Evolutionary conservation across 2,329 filamentous ascomycete genomes (phyloP).

Genomic region (Alternaria tenuissima): DNA sequence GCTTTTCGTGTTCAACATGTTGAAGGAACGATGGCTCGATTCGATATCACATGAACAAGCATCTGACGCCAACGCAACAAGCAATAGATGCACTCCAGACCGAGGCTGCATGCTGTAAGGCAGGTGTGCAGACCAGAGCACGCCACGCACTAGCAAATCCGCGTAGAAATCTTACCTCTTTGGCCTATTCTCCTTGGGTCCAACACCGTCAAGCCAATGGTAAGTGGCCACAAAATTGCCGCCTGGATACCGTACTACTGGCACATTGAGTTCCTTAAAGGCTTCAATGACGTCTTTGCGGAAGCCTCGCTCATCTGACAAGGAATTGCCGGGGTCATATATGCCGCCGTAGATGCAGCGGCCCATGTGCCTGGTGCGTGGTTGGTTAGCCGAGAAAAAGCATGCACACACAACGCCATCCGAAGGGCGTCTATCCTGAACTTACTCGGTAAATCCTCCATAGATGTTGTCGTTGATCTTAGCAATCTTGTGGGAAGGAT

Average conservation of each 20-base stretch:
- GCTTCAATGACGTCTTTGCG: slow-evolving; percentile 80
- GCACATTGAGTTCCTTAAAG: slow-evolving; percentile 75
- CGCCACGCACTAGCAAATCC: not conserved
- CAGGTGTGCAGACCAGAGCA: not conserved
- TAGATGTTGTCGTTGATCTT: slow-evolving; percentile 84
- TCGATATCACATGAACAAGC: not conserved
- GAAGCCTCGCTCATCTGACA: slow-evolving; percentile 79
- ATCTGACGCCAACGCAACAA: not conserved
- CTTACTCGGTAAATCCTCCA: slow-evolving; percentile 83
- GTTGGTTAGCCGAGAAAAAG: slow-evolving; percentile 33
- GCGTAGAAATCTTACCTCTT: slow-evolving; percentile 50
- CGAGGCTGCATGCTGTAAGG: not conserved
- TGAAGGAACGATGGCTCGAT: not conserved
- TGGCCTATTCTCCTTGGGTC: slow-evolving; percentile 74
- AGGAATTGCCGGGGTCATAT: slow-evolving; percentile 76
- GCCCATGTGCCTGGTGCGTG: slow-evolving; percentile 75
- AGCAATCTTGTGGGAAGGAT: slow-evolving; percentile 70
- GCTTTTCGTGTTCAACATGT: not conserved
- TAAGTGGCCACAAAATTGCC: slow-evolving; percentile 88
- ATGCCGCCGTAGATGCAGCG: slow-evolving; percentile 88
- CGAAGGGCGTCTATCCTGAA: slow-evolving; percentile 13
- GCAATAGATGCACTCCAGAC: not conserved
- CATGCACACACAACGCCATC: slow-evolving; percentile 5
- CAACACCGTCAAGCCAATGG: slow-evolving; percentile 84
- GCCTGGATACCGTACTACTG: slow-evolving; percentile 81